These are phyloP conservation scores for Termitomyces sp. DNA, from an alignment of 768 basidiomycete genomes.

Conservation along the genomic window DNA sequence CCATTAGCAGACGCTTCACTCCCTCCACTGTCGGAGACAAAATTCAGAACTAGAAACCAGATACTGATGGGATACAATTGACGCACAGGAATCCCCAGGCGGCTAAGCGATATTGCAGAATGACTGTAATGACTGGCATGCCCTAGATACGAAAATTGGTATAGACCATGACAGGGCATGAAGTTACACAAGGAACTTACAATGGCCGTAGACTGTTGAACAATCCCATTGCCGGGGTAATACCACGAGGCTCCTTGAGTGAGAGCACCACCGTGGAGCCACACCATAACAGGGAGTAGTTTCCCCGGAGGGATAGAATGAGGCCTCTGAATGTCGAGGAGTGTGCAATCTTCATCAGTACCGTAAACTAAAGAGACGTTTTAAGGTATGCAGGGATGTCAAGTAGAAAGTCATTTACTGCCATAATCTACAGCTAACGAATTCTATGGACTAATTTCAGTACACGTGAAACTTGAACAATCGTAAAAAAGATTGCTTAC, in stretches of 20 bases:
- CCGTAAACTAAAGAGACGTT: slow-evolving; percentile 9
- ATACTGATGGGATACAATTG: background rate
- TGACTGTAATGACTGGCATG: slow-evolving; percentile 14
- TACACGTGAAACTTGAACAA: background rate
- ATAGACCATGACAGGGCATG: background rate
- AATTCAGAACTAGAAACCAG: background rate
- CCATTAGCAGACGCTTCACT: slow-evolving; percentile 26
- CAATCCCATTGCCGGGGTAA: slow-evolving; percentile 13
- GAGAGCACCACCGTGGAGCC: slow-evolving; percentile 15
- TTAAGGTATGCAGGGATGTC: background rate
- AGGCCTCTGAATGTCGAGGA: slow-evolving; percentile 14
- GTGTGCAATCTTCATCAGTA: slow-evolving; percentile 14
- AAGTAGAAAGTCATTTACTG: background rate
- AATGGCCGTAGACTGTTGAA: slow-evolving; percentile 12
- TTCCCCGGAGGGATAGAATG: slow-evolving; percentile 5
- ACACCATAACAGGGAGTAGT: slow-evolving; percentile 15
- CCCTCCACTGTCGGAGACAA: slow-evolving; percentile 6
- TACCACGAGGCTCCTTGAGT: slow-evolving; percentile 16
- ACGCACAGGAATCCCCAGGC: slow-evolving; percentile 18
- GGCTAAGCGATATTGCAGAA: slow-evolving; percentile 14
- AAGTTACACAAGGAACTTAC: background rate
- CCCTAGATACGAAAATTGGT: background rate
- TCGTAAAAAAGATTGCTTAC: background rate
- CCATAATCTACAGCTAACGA: slow-evolving; percentile 15
- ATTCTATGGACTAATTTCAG: slow-evolving; percentile 7